These are phyloP conservation scores for Actinidia chinensis DNA, from an alignment of 179 eudicot genomes.

Conservation along the genomic window DNA sequence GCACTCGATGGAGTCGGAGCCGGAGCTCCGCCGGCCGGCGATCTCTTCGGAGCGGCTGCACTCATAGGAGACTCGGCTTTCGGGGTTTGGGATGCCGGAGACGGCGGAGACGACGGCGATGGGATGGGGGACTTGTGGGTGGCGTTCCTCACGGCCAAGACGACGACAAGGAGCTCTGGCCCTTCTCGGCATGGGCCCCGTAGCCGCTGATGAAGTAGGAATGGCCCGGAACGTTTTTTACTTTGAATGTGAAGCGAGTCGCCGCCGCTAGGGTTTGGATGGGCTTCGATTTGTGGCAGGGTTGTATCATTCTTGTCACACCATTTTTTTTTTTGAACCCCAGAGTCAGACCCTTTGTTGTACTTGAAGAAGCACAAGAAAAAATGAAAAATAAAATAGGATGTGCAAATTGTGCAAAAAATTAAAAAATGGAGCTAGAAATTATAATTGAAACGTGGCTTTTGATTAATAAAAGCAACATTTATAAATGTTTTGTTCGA, in stretches of 20 bases:
- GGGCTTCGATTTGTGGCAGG: slow-evolving; percentile 48
- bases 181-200: slow-evolving; percentile 32
- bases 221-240: slow-evolving; percentile 36
- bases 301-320: no score
- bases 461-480: background rate
- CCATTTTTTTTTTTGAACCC: no score
- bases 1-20: slow-evolving; percentile 18
- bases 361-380: slow-evolving; percentile 39
- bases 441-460: no score
- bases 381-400: no score
- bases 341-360: slow-evolving; percentile 42
- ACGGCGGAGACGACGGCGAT: background rate
- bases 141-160: slow-evolving; percentile 22
- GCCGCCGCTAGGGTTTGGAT: slow-evolving; percentile 12
- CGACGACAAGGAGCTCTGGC: slow-evolving; percentile 33
- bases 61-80: background rate
- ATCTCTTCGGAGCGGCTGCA: background rate
- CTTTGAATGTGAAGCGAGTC: slow-evolving; percentile 21
- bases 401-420: background rate
- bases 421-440: background rate
- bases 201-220: slow-evolving; percentile 43
- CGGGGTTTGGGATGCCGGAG: background rate
- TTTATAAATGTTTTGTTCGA: no score
- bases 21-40: background rate
- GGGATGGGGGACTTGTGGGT: slow-evolving; percentile 3